Conservation (phyloP, 108 stramenopile species). For the Cylindrotheca closterium region DNA sequence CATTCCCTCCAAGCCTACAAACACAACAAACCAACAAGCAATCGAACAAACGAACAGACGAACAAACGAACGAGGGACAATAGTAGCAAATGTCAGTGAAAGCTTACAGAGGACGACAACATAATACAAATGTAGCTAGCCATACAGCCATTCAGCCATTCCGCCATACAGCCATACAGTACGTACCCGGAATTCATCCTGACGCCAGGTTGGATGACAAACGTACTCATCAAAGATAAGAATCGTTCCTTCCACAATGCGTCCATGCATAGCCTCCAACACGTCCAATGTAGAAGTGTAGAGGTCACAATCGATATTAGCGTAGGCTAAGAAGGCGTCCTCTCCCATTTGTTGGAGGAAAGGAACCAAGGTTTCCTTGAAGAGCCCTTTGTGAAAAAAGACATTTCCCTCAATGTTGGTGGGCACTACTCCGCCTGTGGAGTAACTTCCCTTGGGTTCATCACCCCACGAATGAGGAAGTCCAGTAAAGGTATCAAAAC, state of each 20-base stretch:
- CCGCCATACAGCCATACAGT: neutral
- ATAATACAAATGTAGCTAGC: neutral
- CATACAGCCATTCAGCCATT: no score
- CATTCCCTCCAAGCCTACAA: constrained; percentile 72
- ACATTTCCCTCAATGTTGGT: constrained; percentile 63
- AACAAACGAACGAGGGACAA: neutral
- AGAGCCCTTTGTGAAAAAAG: constrained; percentile 76
- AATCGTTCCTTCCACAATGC: constrained; percentile 76
- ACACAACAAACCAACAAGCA: no score
- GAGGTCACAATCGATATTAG: constrained; percentile 88
- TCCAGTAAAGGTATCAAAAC: constrained; percentile 91
- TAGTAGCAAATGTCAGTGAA: neutral
- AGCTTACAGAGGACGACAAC: neutral
- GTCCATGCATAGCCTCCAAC: constrained; percentile 73
- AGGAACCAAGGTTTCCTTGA: constrained; percentile 69
- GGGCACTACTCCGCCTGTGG: constrained; percentile 75
- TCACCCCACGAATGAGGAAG: constrained; percentile 83
- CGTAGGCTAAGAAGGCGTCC: constrained; percentile 70
- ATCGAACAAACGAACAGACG: no score
- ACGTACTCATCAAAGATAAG: constrained; percentile 86
- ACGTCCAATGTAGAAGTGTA: constrained; percentile 77
- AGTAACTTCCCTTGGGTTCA: constrained; percentile 75
- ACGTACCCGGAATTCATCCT: constrained; percentile 72
- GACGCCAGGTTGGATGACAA: constrained; percentile 82
- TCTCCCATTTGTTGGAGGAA: constrained; percentile 50